Base-by-base conservation (phyloP, 257 asterid species). In the Fraxinus americana region DNA sequence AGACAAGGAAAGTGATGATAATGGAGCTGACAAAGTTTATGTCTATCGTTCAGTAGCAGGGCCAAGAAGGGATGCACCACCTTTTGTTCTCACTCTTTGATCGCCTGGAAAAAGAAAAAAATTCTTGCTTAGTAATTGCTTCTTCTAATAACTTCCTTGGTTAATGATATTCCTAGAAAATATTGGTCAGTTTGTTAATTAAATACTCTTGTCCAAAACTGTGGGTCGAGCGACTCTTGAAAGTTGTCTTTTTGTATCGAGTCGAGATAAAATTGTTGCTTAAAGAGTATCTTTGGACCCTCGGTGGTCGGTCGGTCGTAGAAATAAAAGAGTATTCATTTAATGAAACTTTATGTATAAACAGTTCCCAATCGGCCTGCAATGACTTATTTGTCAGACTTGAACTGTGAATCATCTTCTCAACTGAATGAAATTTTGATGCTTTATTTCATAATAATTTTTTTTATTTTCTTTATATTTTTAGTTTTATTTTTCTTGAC, bases 41-140 rank as follows among this genome's bases (percentile, higher is more conserved):
- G 91, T 92, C 39, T 94, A 94, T 78, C 96, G 97, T 32, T 79
- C 95, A 1, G 90, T 94, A 25, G 98, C 97, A 5, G 97, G 98
- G 81, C 91, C 92, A 21, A 86, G 98, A 79, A 77, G 66, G 71
- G 98, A 94, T 67, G 95, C 97, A 67, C 98, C 98, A 5, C 86
- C 94, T 4, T 94, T 89, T 23, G 98, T 94, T 78, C 82, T 83
- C 76, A 92, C 92, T 45, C 90, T 92, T 72, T 92, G 91, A 91
- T 73, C 29, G 29, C 67, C 78, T 65, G 6, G 30, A 23, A 41
- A 73, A 73, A 14, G 21, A 6, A 71, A 30, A 67, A 73, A 54
- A 27, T 54, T 69, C 39, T 70, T 67, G 89, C 87, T 85, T 12
- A 27, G 88, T 80, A 23, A 16, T 74, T 67, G 57, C 65, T 30